A percentile compares a stretch with the other conserved stretches of the same genome.
Conservation (phyloP, 208 protist genomes). For the Leishmania martiniquensis region DNA sequence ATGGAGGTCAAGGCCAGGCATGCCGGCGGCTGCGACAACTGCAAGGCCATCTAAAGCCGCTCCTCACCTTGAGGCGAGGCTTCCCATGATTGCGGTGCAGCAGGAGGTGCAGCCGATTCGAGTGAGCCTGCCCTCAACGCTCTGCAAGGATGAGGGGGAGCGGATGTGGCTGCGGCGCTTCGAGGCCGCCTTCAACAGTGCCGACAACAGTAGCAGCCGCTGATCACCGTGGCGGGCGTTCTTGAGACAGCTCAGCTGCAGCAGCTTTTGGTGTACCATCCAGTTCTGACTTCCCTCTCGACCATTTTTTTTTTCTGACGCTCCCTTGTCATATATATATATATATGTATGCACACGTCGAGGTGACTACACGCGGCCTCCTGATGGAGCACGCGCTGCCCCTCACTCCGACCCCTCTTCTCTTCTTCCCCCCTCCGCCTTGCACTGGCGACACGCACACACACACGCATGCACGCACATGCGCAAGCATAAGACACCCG, state of each 20-base stretch:
- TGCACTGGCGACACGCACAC: background rate
- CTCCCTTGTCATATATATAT: background rate
- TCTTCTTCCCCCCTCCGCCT: background rate
- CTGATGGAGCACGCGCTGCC: background rate
- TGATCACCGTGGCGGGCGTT: background rate
- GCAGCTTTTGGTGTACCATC: no score
- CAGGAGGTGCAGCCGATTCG: slow-evolving; percentile 59
- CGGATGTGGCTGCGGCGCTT: slow-evolving; percentile 50
- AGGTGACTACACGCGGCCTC: background rate
- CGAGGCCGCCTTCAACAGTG: slow-evolving; percentile 23
- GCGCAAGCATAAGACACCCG: background rate
- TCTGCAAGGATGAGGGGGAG: slow-evolving; percentile 38
- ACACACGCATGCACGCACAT: background rate
- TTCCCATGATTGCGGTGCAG: slow-evolving; percentile 39
- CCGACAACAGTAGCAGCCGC: background rate
- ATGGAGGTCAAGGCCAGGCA: background rate
- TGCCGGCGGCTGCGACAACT: slow-evolving; percentile 1
- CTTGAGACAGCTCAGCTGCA: no score
- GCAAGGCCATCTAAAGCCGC: slow-evolving; percentile 10
- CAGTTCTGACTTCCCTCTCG: background rate
- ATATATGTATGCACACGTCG: no score
- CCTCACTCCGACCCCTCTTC: background rate
- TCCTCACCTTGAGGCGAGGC: slow-evolving; percentile 1
- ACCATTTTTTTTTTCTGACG: background rate
- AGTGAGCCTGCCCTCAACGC: slow-evolving; percentile 52